These are phyloP conservation scores for Rhytidiadelphus loreus DNA, from an alignment of 225 moss, liverwort and hornwort species.

Conservation along the genomic window DNA sequence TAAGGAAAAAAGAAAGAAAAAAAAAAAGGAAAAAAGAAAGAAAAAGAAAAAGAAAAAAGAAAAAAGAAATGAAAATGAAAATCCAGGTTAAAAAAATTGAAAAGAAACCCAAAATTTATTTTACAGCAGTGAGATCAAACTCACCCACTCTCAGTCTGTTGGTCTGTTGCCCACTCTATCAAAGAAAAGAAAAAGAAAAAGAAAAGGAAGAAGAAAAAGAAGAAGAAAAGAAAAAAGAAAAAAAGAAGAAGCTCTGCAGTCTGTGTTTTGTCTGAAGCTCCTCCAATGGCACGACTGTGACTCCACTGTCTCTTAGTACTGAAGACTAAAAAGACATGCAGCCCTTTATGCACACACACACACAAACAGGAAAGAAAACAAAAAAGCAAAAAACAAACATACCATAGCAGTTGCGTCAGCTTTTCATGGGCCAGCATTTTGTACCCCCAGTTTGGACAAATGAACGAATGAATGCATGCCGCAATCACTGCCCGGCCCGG, in stretches of 20 bases:
- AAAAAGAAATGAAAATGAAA: neutral
- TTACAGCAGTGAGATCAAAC: too few relatives aligned
- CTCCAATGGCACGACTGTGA: conserved; percentile 8
- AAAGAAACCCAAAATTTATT: neutral
- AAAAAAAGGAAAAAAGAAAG: neutral
- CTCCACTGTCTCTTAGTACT: neutral
- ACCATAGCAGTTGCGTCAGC: neutral
- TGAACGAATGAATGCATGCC: neutral
- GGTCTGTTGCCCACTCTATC: too few relatives aligned
- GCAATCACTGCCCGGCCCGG: accelerated
- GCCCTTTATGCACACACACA: neutral
- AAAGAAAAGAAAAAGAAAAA: neutral
- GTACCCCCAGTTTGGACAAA: too few relatives aligned
- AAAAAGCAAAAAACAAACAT: neutral
- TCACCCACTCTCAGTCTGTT: too few relatives aligned
- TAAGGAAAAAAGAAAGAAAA: too few relatives aligned
- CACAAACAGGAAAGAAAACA: too few relatives aligned
- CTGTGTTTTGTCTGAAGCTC: neutral
- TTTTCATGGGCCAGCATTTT: neutral
- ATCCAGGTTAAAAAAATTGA: neutral
- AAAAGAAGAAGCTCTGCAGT: neutral
- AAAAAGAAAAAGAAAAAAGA: neutral
- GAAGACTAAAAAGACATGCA: neutral
- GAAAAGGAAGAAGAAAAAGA: neutral
- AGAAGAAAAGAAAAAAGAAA: neutral